Evolutionary conservation across 495 filamentous ascomycete genomes (phyloP).

Genomic region (Neurospora sp.): DNA sequence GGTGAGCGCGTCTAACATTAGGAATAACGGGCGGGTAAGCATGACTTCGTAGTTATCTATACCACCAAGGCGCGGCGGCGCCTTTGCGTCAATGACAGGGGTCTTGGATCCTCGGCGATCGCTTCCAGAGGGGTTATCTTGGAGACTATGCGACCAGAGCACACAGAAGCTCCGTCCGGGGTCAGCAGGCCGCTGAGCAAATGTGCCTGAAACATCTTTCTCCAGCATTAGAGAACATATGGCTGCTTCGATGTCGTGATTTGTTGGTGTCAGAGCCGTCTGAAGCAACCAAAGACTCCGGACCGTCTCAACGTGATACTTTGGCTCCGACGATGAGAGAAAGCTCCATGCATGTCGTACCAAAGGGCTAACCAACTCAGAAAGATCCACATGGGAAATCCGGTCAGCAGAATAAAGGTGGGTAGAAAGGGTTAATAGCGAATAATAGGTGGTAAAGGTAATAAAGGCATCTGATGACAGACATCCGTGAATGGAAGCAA

Average conservation of each 20-base stretch:
- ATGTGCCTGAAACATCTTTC: conserved; percentile 38
- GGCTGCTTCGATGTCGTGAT: conserved; percentile 62
- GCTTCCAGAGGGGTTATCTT: conserved; percentile 39
- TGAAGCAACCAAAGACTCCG: conserved; percentile 80
- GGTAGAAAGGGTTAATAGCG: conserved; percentile 51
- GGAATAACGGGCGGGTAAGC: conserved; percentile 70
- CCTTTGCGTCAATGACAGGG: conserved; percentile 40
- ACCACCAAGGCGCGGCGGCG: conserved; percentile 34
- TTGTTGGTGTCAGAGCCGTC: conserved; percentile 38
- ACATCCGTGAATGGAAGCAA: conserved; percentile 42
- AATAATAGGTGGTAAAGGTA: conserved; percentile 44
- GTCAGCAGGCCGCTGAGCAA: conserved; percentile 41
- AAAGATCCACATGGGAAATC: conserved; percentile 46
- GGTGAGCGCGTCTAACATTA: conserved; percentile 68
- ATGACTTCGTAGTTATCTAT: conserved; percentile 53
- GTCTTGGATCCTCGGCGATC: conserved; percentile 40
- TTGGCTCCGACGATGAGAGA: conserved; percentile 68
- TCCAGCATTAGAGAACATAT: conserved; percentile 64
- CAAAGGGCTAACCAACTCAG: conserved; percentile 54
- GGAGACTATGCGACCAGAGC: conserved; percentile 70
- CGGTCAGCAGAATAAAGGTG: conserved; percentile 50
- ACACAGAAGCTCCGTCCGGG: conserved; percentile 56
- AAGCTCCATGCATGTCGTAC: conserved; percentile 67
- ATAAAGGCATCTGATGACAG: conserved; percentile 24
- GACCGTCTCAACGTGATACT: conserved; percentile 88